phyloP scores from a whole-genome alignment of 805 yeast species.

The Candida nonsorbophila region DNA sequence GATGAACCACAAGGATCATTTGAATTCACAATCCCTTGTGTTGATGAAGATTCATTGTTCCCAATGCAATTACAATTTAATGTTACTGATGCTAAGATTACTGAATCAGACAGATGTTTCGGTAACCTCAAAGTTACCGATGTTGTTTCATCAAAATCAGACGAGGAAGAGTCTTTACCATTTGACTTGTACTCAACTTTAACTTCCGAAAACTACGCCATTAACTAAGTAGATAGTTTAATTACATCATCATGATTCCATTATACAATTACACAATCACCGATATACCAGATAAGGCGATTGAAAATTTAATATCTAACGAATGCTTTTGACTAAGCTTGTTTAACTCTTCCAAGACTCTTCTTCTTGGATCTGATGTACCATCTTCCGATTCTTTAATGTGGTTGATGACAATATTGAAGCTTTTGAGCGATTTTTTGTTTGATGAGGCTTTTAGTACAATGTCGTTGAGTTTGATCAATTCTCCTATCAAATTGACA shows the following conservation, averaged over 20 bases:
- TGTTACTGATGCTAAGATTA: conserved; percentile 38
- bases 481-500: conserved; percentile 51
- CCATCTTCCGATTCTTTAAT: conserved; percentile 31
- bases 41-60: conserved; percentile 78
- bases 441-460: conserved; percentile 6
- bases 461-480: conserved; percentile 23
- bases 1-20: conserved; percentile 61
- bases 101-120: conserved; percentile 41
- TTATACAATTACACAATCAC: conserved; percentile 11
- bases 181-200: conserved; percentile 60
- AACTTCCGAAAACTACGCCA: conserved; percentile 52
- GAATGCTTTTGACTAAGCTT: conserved; percentile 25
- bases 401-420: conserved; percentile 45
- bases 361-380: conserved; percentile 50
- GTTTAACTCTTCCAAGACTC: conserved; percentile 47
- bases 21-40: conserved; percentile 71
- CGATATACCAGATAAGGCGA: conserved; percentile 54
- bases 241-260: too few species aligned
- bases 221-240: conserved; percentile 24
- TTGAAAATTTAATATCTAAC: conserved; percentile 43
- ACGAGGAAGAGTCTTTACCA: conserved; percentile 50
- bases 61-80: conserved; percentile 75
- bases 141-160: conserved; percentile 36
- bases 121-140: conserved; percentile 63
- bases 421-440: conserved; percentile 32